Conservation (phyloP, 192 early-diverging fungal species). For the Funneliformis geosporum region DNA sequence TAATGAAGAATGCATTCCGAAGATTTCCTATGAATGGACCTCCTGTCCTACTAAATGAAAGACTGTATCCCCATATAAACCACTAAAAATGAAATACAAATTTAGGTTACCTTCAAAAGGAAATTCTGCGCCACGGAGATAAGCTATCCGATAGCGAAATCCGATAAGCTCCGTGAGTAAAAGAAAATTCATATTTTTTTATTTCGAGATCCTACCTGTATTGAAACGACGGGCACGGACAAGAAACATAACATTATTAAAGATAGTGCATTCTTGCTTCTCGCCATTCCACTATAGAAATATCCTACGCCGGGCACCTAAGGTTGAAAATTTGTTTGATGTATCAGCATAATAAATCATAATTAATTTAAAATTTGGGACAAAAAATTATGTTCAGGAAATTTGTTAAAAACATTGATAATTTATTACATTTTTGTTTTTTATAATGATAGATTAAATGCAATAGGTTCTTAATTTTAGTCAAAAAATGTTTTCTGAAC, state of each 20-base stretch:
- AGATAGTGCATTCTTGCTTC: constrained; percentile 66
- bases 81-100: constrained; percentile 66
- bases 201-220: constrained; percentile 51
- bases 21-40: constrained; percentile 74
- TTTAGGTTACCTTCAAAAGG: not conserved
- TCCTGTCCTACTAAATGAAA: constrained; percentile 68
- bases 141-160: constrained; percentile 48
- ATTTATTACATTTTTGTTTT: too few relatives aligned
- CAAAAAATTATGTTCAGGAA: too few relatives aligned
- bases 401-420: too few relatives aligned
- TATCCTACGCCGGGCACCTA: constrained; percentile 62
- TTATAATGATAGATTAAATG: too few relatives aligned
- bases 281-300: constrained; percentile 69
- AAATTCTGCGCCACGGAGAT: constrained; percentile 40
- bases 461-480: too few relatives aligned
- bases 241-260: constrained; percentile 63
- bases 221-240: constrained; percentile 56
- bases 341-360: too few relatives aligned
- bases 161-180: not conserved
- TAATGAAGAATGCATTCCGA: constrained; percentile 59
- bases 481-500: not conserved
- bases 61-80: constrained; percentile 72
- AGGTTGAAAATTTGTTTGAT: not conserved
- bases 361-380: too few relatives aligned
- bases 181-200: not conserved